Evolutionary conservation across 306 rosid species (phyloP).

Genomic region (Pyrus betulifolia): DNA sequence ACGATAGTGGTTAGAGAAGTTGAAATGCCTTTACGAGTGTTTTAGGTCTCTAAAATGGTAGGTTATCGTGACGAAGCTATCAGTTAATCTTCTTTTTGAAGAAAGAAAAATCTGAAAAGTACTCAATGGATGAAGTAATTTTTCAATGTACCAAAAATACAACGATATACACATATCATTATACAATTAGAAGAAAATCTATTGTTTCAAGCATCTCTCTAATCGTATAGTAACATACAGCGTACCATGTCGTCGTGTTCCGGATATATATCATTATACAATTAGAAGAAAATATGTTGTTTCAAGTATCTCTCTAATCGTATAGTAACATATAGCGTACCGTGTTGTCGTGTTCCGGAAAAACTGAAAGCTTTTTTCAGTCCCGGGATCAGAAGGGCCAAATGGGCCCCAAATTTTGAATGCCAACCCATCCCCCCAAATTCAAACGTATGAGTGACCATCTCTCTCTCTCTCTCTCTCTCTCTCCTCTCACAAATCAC

Average conservation of each 20-base stretch:
- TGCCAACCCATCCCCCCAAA: slow-evolving; percentile 5
- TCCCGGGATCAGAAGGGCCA: background rate
- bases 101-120: too few relatives aligned
- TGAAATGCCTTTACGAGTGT: fast-evolving
- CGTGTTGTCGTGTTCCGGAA: fast-evolving
- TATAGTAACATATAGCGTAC: too few relatives aligned
- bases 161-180: fast-evolving
- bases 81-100: fast-evolving
- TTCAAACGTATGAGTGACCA: background rate
- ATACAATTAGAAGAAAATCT: too few relatives aligned
- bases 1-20: too few relatives aligned
- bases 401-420: background rate
- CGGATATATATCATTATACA: fast-evolving
- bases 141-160: too few relatives aligned
- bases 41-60: fast-evolving
- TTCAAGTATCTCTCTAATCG: too few relatives aligned
- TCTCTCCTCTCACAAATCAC: background rate
- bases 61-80: fast-evolving
- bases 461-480: background rate
- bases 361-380: too few relatives aligned
- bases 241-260: too few relatives aligned
- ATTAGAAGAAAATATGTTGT: too few relatives aligned
- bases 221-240: too few relatives aligned
- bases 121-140: background rate
- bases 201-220: too few relatives aligned